A percentile compares a stretch with the other conserved stretches of the same genome.
phyloP scores from a whole-genome alignment of 1,284 basidiomycete species.

The Malassezia globosa region DNA sequence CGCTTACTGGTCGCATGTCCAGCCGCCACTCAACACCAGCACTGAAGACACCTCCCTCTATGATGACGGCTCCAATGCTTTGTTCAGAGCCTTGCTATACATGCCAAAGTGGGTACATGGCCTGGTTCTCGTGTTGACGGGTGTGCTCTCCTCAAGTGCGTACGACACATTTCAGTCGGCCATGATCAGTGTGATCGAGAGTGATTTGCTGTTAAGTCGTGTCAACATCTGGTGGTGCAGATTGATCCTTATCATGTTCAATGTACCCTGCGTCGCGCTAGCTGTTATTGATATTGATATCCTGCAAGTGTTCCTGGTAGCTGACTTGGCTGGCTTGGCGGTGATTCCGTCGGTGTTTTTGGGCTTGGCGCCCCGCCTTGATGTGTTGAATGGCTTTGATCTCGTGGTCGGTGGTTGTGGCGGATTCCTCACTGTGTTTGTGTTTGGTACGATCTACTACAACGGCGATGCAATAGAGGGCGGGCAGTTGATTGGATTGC shows the following conservation, averaged over 20 bases:
- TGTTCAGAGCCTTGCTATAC: constrained; percentile 40
- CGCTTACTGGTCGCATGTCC: constrained; percentile 40
- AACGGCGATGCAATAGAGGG: constrained; percentile 25
- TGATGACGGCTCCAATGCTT: constrained; percentile 39
- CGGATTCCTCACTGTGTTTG: constrained; percentile 45
- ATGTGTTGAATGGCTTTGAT: constrained; percentile 43
- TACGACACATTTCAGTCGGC: constrained; percentile 47
- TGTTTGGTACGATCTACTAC: constrained; percentile 44
- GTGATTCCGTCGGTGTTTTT: constrained; percentile 40
- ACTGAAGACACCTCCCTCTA: neutral
- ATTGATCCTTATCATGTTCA: constrained; percentile 33
- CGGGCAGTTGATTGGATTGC: constrained; percentile 34
- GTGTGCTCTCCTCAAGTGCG: constrained; percentile 42
- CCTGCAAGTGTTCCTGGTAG: constrained; percentile 45
- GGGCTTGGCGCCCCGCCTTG: constrained; percentile 34
- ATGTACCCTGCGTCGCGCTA: constrained; percentile 40
- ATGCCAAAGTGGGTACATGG: constrained; percentile 45
- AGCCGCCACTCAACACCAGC: constrained; percentile 5
- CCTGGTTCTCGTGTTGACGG: constrained; percentile 40
- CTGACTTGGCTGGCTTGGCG: constrained; percentile 42
- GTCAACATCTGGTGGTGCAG: constrained; percentile 47
- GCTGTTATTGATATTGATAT: constrained; percentile 45
- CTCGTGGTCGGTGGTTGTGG: constrained; percentile 44
- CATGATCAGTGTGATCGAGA: constrained; percentile 46
- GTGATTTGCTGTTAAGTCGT: constrained; percentile 44